Evolutionary conservation across 2,329 filamentous ascomycete species (phyloP).

Genomic region (Arthroderma uncinatum): DNA sequence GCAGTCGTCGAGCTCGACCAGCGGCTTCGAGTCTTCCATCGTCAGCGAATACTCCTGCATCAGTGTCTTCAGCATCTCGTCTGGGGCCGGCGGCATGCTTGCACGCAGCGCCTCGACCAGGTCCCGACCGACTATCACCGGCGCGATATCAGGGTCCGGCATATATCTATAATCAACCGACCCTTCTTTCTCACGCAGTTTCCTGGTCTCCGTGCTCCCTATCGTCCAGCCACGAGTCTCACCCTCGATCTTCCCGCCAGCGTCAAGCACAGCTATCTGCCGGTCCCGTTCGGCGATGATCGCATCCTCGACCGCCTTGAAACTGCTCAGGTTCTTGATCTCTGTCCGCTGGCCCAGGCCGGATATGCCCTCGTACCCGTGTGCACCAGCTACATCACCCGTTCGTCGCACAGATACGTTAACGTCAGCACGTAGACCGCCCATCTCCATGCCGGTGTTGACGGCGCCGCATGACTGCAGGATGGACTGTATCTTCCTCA

Average conservation of each 20-base stretch:
- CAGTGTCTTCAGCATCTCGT: conserved; percentile 55
- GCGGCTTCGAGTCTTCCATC: conserved; percentile 68
- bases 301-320: conserved; percentile 90
- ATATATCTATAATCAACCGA: conserved; percentile 98
- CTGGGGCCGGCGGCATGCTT: conserved; percentile 60
- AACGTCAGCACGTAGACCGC: conserved; percentile 82
- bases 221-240: conserved; percentile 92
- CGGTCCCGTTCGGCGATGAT: conserved; percentile 83
- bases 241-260: conserved; percentile 61
- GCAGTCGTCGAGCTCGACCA: conserved; percentile 67
- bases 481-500: conserved; percentile 75
- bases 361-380: conserved; percentile 46
- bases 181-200: conserved; percentile 83
- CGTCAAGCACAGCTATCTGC: conserved; percentile 69
- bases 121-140: conserved; percentile 61
- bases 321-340: conserved; percentile 93
- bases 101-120: conserved; percentile 53
- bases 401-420: conserved; percentile 73
- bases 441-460: conserved; percentile 83
- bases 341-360: conserved; percentile 79
- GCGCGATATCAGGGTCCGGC: conserved; percentile 84
- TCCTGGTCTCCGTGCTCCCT: conserved; percentile 67
- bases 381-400: conserved; percentile 32
- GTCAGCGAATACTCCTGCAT: conserved; percentile 57
- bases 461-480: conserved; percentile 73